A percentile compares a stretch with the other conserved stretches of the same genome.
Conservation (phyloP, 2,329 filamentous ascomycete genomes). For the Penicillium nordicum region DNA sequence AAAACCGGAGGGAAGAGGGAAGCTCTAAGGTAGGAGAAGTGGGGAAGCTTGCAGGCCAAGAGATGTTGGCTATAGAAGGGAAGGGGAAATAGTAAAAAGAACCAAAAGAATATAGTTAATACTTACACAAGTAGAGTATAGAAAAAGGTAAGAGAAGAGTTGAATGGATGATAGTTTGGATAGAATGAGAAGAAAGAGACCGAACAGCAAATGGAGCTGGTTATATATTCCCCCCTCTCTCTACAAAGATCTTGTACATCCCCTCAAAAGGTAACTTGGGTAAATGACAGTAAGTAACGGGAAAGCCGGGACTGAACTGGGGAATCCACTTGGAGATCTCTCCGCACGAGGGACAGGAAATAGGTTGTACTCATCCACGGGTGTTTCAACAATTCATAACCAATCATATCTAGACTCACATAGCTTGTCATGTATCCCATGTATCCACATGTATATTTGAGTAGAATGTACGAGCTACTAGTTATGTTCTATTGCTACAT, state of each 20-base stretch:
- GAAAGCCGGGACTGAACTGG: background rate
- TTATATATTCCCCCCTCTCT: constrained; percentile 3
- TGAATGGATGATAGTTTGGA: background rate
- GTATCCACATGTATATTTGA: background rate
- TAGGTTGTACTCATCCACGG: background rate
- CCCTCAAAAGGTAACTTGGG: background rate
- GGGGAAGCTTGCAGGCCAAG: constrained; percentile 11
- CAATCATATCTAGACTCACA: background rate
- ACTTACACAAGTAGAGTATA: constrained; percentile 1
- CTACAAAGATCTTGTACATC: background rate
- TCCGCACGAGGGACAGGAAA: constrained; percentile 6
- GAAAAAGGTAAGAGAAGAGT: background rate
- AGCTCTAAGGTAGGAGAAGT: constrained; percentile 9
- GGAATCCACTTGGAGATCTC: constrained; percentile 5
- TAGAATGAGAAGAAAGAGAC: background rate
- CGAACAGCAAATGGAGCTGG: background rate
- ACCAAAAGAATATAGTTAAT: no score
- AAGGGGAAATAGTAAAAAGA: background rate
- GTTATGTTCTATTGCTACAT: no score
- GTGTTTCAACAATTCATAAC: background rate
- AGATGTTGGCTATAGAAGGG: background rate
- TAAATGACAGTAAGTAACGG: no score
- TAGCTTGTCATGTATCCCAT: background rate
- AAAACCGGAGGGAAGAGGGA: background rate
- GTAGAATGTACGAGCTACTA: no score